Conservation (phyloP, 2,329 filamentous ascomycete genomes). For the Byssothecium circinans region DNA sequence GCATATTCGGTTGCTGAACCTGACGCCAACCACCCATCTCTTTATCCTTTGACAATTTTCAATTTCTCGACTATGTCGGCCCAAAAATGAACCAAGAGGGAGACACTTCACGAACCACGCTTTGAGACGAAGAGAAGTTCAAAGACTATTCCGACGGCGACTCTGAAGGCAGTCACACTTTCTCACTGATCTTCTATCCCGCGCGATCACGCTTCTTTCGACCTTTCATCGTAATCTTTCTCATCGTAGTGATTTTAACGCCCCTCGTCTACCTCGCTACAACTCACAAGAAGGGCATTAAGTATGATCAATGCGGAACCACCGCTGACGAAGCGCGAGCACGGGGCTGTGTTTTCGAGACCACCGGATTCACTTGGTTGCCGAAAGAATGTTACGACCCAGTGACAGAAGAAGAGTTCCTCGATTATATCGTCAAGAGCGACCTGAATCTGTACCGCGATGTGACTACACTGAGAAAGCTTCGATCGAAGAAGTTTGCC, state of each 20-base stretch:
- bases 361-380: slow-evolving; percentile 1
- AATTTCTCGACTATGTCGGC: not conserved
- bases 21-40: too few species aligned
- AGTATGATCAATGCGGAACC: slow-evolving; percentile 7
- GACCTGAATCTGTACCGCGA: slow-evolving; percentile 3
- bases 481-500: slow-evolving; percentile 2
- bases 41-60: too few species aligned
- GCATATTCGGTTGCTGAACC: too few species aligned
- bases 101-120: not conserved
- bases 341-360: slow-evolving; percentile 6
- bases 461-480: slow-evolving; percentile 4
- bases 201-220: not conserved
- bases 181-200: not conserved
- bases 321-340: slow-evolving; percentile 4
- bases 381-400: slow-evolving; percentile 1
- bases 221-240: not conserved
- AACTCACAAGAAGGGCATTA: not conserved
- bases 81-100: not conserved
- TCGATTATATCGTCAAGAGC: slow-evolving; percentile 1
- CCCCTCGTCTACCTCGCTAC: not conserved
- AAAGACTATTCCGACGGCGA: slow-evolving; percentile 5
- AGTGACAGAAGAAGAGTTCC: slow-evolving; percentile 4
- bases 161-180: not conserved
- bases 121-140: slow-evolving; percentile 4
- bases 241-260: not conserved